phyloP scores from a whole-genome alignment of 768 basidiomycete species.

The Pleurotus platypus region DNA sequence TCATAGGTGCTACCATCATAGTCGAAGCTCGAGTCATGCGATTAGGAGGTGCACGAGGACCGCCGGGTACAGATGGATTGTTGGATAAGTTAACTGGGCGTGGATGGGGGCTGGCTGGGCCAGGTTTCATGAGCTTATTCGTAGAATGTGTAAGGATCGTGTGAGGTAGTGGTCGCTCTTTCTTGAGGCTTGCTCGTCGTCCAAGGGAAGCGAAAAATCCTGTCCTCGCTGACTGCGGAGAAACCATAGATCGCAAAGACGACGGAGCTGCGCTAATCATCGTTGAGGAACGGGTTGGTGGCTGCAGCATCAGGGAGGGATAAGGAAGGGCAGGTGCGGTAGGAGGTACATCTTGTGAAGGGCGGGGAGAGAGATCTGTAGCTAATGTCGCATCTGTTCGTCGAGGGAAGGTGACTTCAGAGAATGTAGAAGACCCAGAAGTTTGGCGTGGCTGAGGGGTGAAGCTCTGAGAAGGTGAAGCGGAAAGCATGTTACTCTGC shows the following conservation, averaged over 20 bases:
- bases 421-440: slow-evolving; percentile 68
- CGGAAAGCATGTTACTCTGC: slow-evolving; percentile 16
- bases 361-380: slow-evolving; percentile 60
- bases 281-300: slow-evolving; percentile 28
- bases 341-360: slow-evolving; percentile 48
- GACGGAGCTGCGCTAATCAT: slow-evolving; percentile 37
- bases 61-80: slow-evolving; percentile 63
- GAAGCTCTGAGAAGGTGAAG: slow-evolving; percentile 38
- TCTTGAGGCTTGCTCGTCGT: slow-evolving; percentile 59
- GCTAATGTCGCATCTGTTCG: slow-evolving; percentile 77
- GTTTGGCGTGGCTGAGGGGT: slow-evolving; percentile 60
- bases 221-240: slow-evolving; percentile 39
- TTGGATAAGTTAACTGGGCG: slow-evolving; percentile 23
- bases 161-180: slow-evolving; percentile 25
- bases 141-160: slow-evolving; percentile 29
- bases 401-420: slow-evolving; percentile 76
- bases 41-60: slow-evolving; percentile 65
- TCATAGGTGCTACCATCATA: slow-evolving; percentile 33
- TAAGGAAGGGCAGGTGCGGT: slow-evolving; percentile 66
- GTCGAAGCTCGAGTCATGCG: slow-evolving; percentile 69
- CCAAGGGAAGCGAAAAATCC: slow-evolving; percentile 76
- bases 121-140: slow-evolving; percentile 27
- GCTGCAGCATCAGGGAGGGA: slow-evolving; percentile 53
- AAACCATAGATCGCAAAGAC: slow-evolving; percentile 46
- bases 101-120: slow-evolving; percentile 9